Percentiles rank a stretch among this genome's conserved stretches.
phyloP scores from a whole-genome alignment of 768 basidiomycete genomes.

The Auriscalpium orientale region DNA sequence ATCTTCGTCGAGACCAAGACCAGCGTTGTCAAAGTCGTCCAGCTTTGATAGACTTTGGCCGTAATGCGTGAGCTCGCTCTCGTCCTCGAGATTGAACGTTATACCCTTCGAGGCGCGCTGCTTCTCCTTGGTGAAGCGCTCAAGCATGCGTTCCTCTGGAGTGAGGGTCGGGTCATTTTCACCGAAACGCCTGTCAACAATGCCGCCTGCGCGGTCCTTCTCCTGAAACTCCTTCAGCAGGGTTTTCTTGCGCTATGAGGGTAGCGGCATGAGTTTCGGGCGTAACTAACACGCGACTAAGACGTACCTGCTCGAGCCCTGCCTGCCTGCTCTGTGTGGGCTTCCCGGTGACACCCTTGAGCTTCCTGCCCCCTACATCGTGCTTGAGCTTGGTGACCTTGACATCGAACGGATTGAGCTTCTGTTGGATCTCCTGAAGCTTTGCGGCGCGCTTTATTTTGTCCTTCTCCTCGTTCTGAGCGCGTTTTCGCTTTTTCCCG shows the following conservation, averaged over 20 bases:
- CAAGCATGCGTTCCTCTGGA: conserved; percentile 95
- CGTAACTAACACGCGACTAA: background rate
- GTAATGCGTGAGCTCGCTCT: conserved; percentile 87
- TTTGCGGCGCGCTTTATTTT: conserved; percentile 76
- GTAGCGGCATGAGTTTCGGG: conserved; percentile 3
- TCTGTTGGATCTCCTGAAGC: conserved; percentile 76
- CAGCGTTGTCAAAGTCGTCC: conserved; percentile 76
- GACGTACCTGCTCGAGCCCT: conserved; percentile 76
- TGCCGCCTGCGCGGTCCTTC: conserved; percentile 75
- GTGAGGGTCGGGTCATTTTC: conserved; percentile 90
- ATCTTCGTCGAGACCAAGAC: conserved; percentile 49
- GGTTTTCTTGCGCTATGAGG: conserved; percentile 69
- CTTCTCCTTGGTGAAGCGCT: conserved; percentile 88
- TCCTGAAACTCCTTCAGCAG: conserved; percentile 84
- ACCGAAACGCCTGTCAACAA: conserved; percentile 92
- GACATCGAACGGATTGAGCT: conserved; percentile 90
- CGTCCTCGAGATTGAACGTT: conserved; percentile 87
- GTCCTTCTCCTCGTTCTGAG: conserved; percentile 57
- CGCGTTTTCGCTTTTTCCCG: background rate
- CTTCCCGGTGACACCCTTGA: conserved; percentile 75
- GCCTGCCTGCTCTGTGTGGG: conserved; percentile 87
- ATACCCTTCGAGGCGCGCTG: conserved; percentile 69
- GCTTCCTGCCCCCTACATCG: conserved; percentile 81
- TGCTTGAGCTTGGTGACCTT: conserved; percentile 90
- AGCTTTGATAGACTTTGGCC: conserved; percentile 80